A percentile compares a stretch with the other conserved stretches of the same genome.
phyloP scores from a whole-genome alignment of 2,329 filamentous ascomycete species.

The Xylariales sp. region DNA sequence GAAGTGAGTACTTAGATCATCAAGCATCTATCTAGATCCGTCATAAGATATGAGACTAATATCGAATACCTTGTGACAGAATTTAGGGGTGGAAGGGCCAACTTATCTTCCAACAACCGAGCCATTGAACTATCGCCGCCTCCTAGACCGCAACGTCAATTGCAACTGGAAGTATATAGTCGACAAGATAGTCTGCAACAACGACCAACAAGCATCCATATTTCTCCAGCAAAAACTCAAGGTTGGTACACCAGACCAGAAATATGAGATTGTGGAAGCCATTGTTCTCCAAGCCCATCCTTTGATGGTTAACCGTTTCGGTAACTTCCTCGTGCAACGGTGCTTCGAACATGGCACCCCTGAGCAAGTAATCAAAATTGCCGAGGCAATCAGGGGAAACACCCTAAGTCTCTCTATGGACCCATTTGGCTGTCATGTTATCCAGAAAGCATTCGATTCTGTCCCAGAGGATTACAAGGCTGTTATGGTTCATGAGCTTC shows the following conservation, averaged over 20 bases:
- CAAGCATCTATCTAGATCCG: constrained; percentile 4
- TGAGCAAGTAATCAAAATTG: constrained; percentile 92
- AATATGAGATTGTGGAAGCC: constrained; percentile 93
- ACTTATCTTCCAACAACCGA: constrained; percentile 85
- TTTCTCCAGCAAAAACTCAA: constrained; percentile 99
- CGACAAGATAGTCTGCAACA: constrained; percentile 98
- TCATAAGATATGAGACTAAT: constrained; percentile 12
- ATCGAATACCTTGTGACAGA: constrained; percentile 28
- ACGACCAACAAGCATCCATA: constrained; percentile 98
- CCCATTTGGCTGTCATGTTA: constrained; percentile 94
- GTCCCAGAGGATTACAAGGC: constrained; percentile 98
- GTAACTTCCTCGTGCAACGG: constrained; percentile 96
- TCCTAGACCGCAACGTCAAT: constrained; percentile 91
- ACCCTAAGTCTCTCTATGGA: constrained; percentile 96
- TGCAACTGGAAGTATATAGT: constrained; percentile 99
- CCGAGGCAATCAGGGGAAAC: constrained; percentile 88
- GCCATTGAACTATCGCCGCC: constrained; percentile 90
- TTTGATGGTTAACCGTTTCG: constrained; percentile 97
- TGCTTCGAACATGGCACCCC: constrained; percentile 98
- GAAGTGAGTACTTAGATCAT: constrained; percentile 50
- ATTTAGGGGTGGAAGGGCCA: constrained; percentile 51
- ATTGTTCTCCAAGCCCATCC: constrained; percentile 94
- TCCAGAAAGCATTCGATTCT: constrained; percentile 97
- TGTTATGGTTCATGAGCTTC: constrained; percentile 96
- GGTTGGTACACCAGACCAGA: constrained; percentile 89